These are phyloP conservation scores for Leptomonas pyrrhocoris DNA, from an alignment of 208 protist genomes.

Conservation along the genomic window DNA sequence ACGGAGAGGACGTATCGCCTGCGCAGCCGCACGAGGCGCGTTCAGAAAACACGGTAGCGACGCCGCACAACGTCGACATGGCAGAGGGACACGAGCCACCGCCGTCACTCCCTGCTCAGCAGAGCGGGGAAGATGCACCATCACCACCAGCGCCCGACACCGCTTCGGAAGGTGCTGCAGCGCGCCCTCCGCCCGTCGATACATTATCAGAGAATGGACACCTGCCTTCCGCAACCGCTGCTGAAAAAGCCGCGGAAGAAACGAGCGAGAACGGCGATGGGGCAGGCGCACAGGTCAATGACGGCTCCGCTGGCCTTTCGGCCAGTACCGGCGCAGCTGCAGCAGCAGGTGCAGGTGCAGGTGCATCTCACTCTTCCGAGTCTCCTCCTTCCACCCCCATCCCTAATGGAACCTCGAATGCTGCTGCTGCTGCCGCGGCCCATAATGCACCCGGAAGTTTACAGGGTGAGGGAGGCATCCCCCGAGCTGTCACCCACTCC, in stretches of 20 bases:
- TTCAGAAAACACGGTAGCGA: neutral
- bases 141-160: neutral
- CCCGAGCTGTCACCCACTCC: too few relatives aligned
- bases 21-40: neutral
- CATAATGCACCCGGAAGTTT: too few relatives aligned
- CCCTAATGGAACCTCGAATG: neutral
- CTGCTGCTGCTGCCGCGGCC: neutral
- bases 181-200: neutral
- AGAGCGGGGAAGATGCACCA: neutral
- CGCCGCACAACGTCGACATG: neutral
- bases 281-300: neutral
- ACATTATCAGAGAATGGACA: neutral
- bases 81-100: neutral
- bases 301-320: conserved; percentile 3
- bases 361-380: neutral
- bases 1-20: neutral
- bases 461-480: too few relatives aligned
- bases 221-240: neutral
- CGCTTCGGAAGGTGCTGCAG: neutral
- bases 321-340: neutral
- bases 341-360: neutral
- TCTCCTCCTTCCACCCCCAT: neutral
- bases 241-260: neutral
- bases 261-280: neutral
- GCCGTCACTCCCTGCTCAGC: neutral